Evolutionary conservation across 78 protist species (phyloP).

Genomic region (Guillardia theta): DNA sequence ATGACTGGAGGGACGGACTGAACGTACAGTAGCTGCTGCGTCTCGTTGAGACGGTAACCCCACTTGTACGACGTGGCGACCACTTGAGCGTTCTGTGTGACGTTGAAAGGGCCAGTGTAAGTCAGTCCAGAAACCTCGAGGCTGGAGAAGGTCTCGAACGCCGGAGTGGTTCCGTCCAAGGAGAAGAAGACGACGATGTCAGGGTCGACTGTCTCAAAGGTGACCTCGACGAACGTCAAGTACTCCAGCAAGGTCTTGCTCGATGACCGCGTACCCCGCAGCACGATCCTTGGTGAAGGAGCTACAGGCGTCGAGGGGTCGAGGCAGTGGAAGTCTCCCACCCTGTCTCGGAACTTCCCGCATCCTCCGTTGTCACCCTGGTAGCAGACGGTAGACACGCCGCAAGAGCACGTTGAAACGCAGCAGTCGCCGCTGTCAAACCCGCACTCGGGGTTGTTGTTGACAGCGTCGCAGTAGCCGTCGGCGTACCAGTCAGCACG

Average conservation of each 20-base stretch:
- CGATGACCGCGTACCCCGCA: too few relatives aligned
- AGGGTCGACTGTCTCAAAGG: background rate
- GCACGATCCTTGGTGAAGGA: background rate
- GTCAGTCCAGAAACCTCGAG: background rate
- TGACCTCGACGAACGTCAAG: background rate
- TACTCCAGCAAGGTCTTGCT: background rate
- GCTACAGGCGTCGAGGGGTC: background rate
- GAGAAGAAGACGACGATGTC: background rate
- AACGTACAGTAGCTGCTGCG: background rate
- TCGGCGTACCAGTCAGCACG: background rate
- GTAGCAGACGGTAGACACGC: background rate
- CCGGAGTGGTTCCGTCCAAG: background rate
- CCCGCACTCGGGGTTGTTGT: background rate
- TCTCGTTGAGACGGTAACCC: background rate
- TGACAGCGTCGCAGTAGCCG: constrained; percentile 28
- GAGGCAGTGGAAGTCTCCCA: constrained; percentile 22
- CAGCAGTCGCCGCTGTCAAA: constrained; percentile 32
- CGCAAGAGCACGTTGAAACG: background rate
- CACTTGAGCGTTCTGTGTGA: background rate
- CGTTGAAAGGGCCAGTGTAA: background rate
- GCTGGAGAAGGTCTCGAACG: background rate
- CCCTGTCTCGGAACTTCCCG: background rate
- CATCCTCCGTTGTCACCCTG: background rate
- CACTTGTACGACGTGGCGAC: background rate
- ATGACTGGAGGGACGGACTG: background rate